These are phyloP conservation scores for Xenoacremonium recifei DNA, from an alignment of 2,329 filamentous ascomycete genomes.

Conservation along the genomic window DNA sequence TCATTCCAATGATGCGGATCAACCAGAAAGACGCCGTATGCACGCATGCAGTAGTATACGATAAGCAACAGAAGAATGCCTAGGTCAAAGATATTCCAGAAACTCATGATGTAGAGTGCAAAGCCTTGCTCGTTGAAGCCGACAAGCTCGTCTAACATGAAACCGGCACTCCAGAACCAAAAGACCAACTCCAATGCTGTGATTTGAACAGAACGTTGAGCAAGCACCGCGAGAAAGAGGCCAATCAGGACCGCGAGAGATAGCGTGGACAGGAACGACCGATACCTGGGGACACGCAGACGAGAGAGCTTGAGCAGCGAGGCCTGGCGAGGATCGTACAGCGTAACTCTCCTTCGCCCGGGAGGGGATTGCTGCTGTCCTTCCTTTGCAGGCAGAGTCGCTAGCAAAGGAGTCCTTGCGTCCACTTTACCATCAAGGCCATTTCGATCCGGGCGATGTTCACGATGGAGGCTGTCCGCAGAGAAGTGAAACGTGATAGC, in stretches of 20 bases:
- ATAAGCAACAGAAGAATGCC: constrained; percentile 84
- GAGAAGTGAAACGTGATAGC: constrained; percentile 92
- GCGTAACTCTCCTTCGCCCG: constrained; percentile 70
- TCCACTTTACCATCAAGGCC: constrained; percentile 36
- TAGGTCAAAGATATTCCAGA: constrained; percentile 95
- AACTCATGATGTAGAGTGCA: constrained; percentile 93
- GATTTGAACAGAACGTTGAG: constrained; percentile 73
- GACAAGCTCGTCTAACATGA: constrained; percentile 94
- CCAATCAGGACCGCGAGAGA: constrained; percentile 83
- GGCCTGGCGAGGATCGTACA: constrained; percentile 89
- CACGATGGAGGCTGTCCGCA: constrained; percentile 79
- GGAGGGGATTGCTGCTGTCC: constrained; percentile 35
- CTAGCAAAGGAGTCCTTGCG: constrained; percentile 52
- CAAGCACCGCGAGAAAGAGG: constrained; percentile 80
- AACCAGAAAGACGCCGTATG: constrained; percentile 82
- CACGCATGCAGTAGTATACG: constrained; percentile 84
- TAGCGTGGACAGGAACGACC: constrained; percentile 84
- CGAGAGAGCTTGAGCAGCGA: constrained; percentile 90
- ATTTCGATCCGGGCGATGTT: constrained; percentile 25
- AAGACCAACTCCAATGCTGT: constrained; percentile 84
- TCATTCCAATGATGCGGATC: constrained; percentile 73
- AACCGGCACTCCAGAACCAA: constrained; percentile 97
- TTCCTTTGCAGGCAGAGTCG: constrained; percentile 32
- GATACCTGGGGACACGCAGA: constrained; percentile 85
- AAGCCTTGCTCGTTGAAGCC: constrained; percentile 97